phyloP scores from a whole-genome alignment of 805 yeast genomes.

The Metschnikowia hibisci region DNA sequence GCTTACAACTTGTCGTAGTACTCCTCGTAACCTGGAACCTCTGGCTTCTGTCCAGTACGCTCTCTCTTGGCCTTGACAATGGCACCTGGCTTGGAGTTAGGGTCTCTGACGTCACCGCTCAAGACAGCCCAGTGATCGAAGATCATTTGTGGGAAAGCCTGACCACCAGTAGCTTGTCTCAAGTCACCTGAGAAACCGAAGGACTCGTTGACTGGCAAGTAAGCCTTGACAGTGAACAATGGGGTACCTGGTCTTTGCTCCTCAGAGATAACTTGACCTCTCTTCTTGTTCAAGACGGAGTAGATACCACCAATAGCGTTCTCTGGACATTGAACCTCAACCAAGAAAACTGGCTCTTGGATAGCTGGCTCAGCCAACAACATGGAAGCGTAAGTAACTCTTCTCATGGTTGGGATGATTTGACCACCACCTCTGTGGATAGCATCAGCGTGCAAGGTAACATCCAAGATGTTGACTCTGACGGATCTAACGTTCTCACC shows the following conservation, averaged over 20 bases:
- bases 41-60: conserved; percentile 96
- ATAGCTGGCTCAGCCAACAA: conserved; percentile 97
- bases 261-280: conserved; percentile 99
- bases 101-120: conserved; percentile 90
- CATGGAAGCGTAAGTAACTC: conserved; percentile 98
- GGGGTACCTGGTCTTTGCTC: conserved; percentile 99
- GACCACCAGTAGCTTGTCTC: conserved; percentile 99
- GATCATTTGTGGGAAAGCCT: conserved; percentile 99
- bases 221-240: conserved; percentile 98
- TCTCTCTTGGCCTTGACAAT: conserved; percentile 66
- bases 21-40: conserved; percentile 98
- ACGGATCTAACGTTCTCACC: conserved; percentile 96
- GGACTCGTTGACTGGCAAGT: conserved; percentile 99
- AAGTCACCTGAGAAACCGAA: conserved; percentile 99
- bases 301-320: conserved; percentile 99
- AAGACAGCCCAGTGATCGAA: conserved; percentile 97
- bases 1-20: conserved; percentile 87
- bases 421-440: conserved; percentile 99
- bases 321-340: conserved; percentile 99
- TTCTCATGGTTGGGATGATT: conserved; percentile 99
- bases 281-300: conserved; percentile 98
- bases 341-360: conserved; percentile 99
- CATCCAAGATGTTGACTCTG: conserved; percentile 98
- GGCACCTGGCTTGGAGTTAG: conserved; percentile 60
- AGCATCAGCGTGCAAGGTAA: conserved; percentile 99